Evolutionary conservation across 2,329 filamentous ascomycete genomes (phyloP).

Genomic region (Neonectria faginata): DNA sequence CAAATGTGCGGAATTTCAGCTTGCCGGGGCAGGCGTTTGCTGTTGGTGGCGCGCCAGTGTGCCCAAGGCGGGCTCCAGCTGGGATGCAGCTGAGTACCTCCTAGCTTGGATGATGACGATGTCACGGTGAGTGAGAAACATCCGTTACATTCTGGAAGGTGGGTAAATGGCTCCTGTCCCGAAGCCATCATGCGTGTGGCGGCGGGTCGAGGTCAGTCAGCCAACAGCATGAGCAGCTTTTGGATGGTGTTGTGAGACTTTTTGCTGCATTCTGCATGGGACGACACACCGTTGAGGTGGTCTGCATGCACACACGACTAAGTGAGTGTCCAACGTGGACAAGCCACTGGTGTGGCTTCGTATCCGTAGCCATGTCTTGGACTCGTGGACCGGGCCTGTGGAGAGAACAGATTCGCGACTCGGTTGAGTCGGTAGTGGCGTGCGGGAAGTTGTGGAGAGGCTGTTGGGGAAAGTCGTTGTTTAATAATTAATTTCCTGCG

Average conservation of each 20-base stretch:
- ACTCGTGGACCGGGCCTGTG: background rate
- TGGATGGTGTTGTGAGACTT: background rate
- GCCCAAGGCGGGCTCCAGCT: conserved; percentile 7
- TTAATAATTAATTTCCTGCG: background rate
- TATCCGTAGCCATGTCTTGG: conserved; percentile 17
- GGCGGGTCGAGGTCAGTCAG: too few relatives aligned
- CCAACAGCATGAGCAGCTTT: too few relatives aligned
- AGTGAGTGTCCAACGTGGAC: background rate
- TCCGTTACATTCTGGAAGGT: background rate
- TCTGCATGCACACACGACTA: background rate
- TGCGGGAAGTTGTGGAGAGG: conserved; percentile 18
- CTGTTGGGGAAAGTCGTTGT: background rate
- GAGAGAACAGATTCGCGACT: conserved; percentile 24
- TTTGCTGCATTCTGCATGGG: background rate
- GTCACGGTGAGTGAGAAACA: background rate
- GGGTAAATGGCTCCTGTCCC: background rate
- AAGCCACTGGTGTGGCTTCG: conserved; percentile 12
- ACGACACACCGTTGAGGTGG: background rate
- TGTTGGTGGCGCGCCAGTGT: conserved; percentile 17
- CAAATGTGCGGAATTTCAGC: conserved; percentile 4
- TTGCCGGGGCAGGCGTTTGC: background rate
- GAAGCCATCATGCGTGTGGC: background rate
- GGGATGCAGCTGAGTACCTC: background rate
- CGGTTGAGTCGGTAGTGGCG: conserved; percentile 17
- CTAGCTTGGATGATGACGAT: background rate